Evolutionary conservation across 805 yeast genomes (phyloP).

Genomic region (Debaryomyces maramus): DNA sequence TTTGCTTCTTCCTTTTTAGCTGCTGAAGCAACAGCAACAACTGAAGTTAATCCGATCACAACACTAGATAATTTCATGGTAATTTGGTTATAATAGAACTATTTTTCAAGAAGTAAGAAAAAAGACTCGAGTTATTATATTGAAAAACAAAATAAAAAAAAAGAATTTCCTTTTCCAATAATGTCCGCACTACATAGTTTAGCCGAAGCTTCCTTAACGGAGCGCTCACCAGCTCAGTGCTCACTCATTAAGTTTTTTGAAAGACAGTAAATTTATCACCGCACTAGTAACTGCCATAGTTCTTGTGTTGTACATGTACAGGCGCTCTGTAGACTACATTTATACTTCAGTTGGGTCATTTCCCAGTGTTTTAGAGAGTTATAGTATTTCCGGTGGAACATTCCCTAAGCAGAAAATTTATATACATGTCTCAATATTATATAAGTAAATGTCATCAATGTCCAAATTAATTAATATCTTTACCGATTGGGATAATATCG

Average conservation of each 20-base stretch:
- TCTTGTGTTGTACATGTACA: too few species aligned
- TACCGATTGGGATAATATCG: too few species aligned
- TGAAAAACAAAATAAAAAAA: not conserved
- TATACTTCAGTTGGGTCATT: too few species aligned
- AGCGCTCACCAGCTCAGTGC: not conserved
- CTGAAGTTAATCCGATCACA: slow-evolving; percentile 41
- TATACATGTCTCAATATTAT: too few species aligned
- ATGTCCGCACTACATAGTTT: not conserved
- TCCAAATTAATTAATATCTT: too few species aligned
- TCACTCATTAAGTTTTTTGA: not conserved
- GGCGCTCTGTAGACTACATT: too few species aligned
- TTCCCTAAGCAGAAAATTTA: too few species aligned
- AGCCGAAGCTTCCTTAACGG: not conserved
- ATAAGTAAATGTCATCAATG: too few species aligned
- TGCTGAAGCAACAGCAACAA: slow-evolving; percentile 26
- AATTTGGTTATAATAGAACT: not conserved
- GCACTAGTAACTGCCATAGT: too few species aligned
- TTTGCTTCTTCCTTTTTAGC: slow-evolving; percentile 18
- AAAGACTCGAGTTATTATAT: not conserved
- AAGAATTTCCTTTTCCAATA: slow-evolving; percentile 1
- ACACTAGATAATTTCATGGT: slow-evolving; percentile 46
- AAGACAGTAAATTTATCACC: too few species aligned
- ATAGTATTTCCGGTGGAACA: too few species aligned
- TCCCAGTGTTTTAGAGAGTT: too few species aligned
- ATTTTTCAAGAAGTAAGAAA: not conserved